A percentile compares a stretch with the other conserved stretches of the same genome.
phyloP scores from a whole-genome alignment of 805 yeast genomes.

The Candida ficus region DNA sequence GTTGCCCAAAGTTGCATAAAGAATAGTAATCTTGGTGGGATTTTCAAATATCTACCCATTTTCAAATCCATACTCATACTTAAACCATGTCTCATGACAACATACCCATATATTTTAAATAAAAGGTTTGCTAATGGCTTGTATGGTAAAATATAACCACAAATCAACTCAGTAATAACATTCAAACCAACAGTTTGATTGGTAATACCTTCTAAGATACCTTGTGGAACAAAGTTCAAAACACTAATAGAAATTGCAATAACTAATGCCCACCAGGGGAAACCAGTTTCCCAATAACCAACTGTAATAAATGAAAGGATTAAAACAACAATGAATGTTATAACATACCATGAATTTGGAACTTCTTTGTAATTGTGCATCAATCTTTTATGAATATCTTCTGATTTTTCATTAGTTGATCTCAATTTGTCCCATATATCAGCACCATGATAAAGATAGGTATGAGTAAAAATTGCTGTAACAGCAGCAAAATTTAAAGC shows the following conservation, averaged over 20 bases:
- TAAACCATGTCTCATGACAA: slow-evolving; percentile 50
- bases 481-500: slow-evolving; percentile 61
- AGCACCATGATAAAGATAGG: slow-evolving; percentile 50
- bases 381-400: slow-evolving; percentile 42
- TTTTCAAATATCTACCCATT: slow-evolving; percentile 51
- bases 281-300: slow-evolving; percentile 40
- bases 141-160: slow-evolving; percentile 56
- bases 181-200: slow-evolving; percentile 51
- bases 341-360: slow-evolving; percentile 49
- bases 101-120: slow-evolving; percentile 49
- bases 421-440: slow-evolving; percentile 43
- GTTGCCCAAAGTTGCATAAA: slow-evolving; percentile 38
- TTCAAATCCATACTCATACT: slow-evolving; percentile 47
- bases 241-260: slow-evolving; percentile 48
- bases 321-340: slow-evolving; percentile 23
- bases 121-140: slow-evolving; percentile 50
- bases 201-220: slow-evolving; percentile 53
- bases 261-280: slow-evolving; percentile 63
- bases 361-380: slow-evolving; percentile 58
- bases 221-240: slow-evolving; percentile 51
- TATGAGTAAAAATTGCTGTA: slow-evolving; percentile 54
- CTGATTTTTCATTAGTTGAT: slow-evolving; percentile 38
- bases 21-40: slow-evolving; percentile 53
- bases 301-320: slow-evolving; percentile 29
- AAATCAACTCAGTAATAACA: slow-evolving; percentile 53